Evolutionary conservation across 805 yeast species (phyloP), one percentile per base, ranked within the genome.

Genomic region (Yamadazyma akitaensis): DNA sequence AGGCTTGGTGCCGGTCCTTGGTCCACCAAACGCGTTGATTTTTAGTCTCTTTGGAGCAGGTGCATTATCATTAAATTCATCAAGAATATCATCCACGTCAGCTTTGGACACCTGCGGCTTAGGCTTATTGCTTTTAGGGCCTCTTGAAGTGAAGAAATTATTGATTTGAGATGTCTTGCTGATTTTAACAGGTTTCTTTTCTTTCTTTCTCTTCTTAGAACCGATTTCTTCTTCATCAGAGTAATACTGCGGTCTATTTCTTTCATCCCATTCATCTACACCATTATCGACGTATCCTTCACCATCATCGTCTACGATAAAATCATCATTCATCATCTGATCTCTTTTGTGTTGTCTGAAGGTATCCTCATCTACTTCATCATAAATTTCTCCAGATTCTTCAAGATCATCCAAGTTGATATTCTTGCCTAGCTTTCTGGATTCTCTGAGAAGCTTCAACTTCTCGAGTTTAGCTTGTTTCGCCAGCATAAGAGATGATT

Each of bases 251-350:
- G 76, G 78, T 44, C 73, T 70, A 46, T 72, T 61, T 30, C 72
- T 64, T 34, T 71, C 75, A 49, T 83, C 95, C 91, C 96, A 89
- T 49, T 89, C 96, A 57, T 92, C 95, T 7, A 77, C 87, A 48
- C 99, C 99, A 37, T 86, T 86, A 57, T 94, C 98, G 1, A 89
- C 91, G 59, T 92, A 92, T 0, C 97, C 98, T 53, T 84, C 85
- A 26, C 97, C 97, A 54, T 86, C 82, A 62, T 92, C 98, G 62
- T 90, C 97, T 2, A 89, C 96, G 32, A 92, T 94, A 61, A 92
- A 92, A 63, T 92, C 97, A 59, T 92, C 97, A 51, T 86, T 84
- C 64, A 89, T 74, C 40, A 94, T 72, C 48, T 90, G 88, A 48
- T 85, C 81, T 56, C 95, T 80, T 62, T 87, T 88, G 60, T 81